phyloP scores from a whole-genome alignment of 2,329 filamentous ascomycete genomes.

The Cadophora sp. region DNA sequence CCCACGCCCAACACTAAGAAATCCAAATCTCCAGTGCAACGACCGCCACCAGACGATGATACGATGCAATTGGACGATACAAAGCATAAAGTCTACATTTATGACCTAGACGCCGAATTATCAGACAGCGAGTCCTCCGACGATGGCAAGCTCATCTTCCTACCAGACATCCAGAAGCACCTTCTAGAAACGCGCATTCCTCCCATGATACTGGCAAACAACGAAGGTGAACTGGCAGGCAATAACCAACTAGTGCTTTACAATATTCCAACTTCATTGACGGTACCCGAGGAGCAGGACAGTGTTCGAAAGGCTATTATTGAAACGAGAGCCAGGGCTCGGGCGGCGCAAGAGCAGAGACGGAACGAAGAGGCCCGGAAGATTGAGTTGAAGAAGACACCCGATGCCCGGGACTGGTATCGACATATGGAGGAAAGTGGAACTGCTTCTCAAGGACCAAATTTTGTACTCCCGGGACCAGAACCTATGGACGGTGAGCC shows the following conservation, averaged over 20 bases:
- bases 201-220: constrained; percentile 65
- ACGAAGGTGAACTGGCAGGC: constrained; percentile 60
- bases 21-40: constrained; percentile 28
- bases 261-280: constrained; percentile 76
- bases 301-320: constrained; percentile 83
- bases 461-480: not conserved
- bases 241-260: constrained; percentile 82
- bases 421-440: constrained; percentile 22
- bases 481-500: constrained; percentile 24
- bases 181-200: constrained; percentile 72
- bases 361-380: constrained; percentile 38
- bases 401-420: constrained; percentile 33
- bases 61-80: constrained; percentile 85
- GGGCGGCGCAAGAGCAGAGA: constrained; percentile 62
- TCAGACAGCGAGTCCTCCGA: constrained; percentile 68
- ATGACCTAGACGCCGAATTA: constrained; percentile 88
- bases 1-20: constrained; percentile 41
- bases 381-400: constrained; percentile 28
- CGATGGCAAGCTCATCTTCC: constrained; percentile 72
- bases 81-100: constrained; percentile 87
- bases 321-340: constrained; percentile 73
- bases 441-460: not conserved
- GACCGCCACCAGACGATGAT: constrained; percentile 53
- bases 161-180: constrained; percentile 85
- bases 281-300: constrained; percentile 76